Evolutionary conservation across 805 yeast genomes (phyloP).

Genomic region (Pichia nakasei): DNA sequence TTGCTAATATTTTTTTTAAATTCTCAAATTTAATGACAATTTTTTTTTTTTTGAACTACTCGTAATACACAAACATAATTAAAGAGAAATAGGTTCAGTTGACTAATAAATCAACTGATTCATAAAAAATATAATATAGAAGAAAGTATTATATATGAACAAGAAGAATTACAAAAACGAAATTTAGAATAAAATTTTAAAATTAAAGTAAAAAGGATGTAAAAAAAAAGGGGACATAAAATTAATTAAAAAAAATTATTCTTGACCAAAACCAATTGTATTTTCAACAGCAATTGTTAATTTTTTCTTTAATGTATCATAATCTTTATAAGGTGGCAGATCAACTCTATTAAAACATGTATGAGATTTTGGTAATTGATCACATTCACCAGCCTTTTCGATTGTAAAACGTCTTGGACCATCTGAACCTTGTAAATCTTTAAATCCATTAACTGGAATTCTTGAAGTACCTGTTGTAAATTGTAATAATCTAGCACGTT

Average conservation of each 20-base stretch:
- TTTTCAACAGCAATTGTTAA: conserved; percentile 95
- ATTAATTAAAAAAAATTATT: no score
- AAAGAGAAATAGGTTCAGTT: no score
- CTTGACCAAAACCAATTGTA: conserved; percentile 98
- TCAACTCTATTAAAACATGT: conserved; percentile 99
- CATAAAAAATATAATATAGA: no score
- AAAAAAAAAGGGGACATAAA: background rate
- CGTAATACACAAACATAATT: no score
- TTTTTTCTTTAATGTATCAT: conserved; percentile 78
- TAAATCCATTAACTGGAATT: conserved; percentile 98
- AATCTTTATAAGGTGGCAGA: conserved; percentile 86
- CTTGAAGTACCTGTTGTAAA: conserved; percentile 99
- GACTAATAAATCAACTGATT: no score
- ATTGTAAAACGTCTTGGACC: conserved; percentile 99
- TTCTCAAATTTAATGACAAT: background rate
- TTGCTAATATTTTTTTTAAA: conserved; percentile 10
- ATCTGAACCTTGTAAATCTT: conserved; percentile 96
- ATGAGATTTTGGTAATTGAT: conserved; percentile 93
- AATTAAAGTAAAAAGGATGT: background rate
- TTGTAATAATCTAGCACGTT: conserved; percentile 88
- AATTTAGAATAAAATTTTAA: background rate
- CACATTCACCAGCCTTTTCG: conserved; percentile 93
- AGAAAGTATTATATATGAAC: no score
- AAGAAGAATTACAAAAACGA: no score
- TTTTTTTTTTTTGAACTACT: background rate